Percentiles rank a stretch among this genome's conserved stretches.
These are phyloP conservation scores for Zymoseptoria tritici DNA, from an alignment of 2,329 filamentous ascomycete species.

Conservation along the genomic window DNA sequence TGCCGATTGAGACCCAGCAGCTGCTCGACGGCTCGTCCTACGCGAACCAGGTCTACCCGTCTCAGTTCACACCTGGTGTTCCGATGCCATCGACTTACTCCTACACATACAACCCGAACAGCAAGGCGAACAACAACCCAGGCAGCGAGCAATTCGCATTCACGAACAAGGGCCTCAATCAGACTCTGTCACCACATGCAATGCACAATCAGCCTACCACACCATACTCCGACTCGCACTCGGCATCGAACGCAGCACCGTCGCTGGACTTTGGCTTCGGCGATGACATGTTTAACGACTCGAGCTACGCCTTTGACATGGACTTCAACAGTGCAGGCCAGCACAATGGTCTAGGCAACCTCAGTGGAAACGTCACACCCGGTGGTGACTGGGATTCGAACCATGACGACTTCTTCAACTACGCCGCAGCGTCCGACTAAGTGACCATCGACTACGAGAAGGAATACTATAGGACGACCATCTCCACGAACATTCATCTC, in stretches of 20 bases:
- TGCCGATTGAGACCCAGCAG: constrained; percentile 49
- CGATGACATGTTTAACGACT: constrained; percentile 5
- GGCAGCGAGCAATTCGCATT: neutral
- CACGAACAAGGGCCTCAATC: constrained; percentile 9
- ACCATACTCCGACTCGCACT: neutral
- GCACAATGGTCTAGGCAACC: neutral
- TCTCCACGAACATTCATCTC: neutral
- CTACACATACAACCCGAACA: constrained; percentile 19
- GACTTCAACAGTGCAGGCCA: constrained; percentile 5
- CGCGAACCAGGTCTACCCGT: constrained; percentile 7
- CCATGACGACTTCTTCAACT: constrained; percentile 19
- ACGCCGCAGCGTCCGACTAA: constrained; percentile 9
- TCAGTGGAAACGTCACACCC: constrained; percentile 15
- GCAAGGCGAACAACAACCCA: constrained; percentile 27
- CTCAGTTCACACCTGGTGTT: constrained; percentile 10
- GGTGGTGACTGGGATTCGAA: constrained; percentile 12
- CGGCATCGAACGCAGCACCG: neutral
- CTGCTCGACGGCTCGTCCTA: constrained; percentile 34
- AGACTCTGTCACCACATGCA: constrained; percentile 11
- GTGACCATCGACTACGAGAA: neutral
- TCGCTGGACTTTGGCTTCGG: constrained; percentile 10
- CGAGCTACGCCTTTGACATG: constrained; percentile 9
- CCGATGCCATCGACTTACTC: constrained; percentile 12
- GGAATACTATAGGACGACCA: neutral
- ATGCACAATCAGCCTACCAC: constrained; percentile 4